Percentiles rank a stretch among this genome's conserved stretches.
phyloP scores from a whole-genome alignment of 1,284 basidiomycete genomes.

The Cryptococcus sp. region DNA sequence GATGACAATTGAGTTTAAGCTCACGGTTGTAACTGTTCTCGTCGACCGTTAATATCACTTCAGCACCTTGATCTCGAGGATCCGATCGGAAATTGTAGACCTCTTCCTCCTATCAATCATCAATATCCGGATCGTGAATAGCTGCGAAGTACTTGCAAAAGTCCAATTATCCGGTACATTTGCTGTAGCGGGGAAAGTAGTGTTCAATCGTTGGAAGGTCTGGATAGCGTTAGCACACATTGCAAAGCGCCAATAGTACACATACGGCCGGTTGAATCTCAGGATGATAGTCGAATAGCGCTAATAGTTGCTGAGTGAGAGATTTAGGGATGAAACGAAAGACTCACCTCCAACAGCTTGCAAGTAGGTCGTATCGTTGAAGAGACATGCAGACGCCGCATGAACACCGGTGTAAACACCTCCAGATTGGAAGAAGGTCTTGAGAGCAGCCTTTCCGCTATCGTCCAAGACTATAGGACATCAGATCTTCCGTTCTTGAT shows the following conservation, averaged over 20 bases:
- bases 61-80: conserved; percentile 62
- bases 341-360: conserved; percentile 50
- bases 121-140: not conserved
- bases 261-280: conserved; percentile 53
- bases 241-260: not conserved
- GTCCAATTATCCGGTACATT: conserved; percentile 63
- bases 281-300: conserved; percentile 72
- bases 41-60: conserved; percentile 63
- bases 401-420: conserved; percentile 45
- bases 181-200: conserved; percentile 62
- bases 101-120: conserved; percentile 38
- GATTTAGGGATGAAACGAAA: not conserved
- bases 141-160: conserved; percentile 24
- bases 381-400: conserved; percentile 64
- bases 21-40: conserved; percentile 61
- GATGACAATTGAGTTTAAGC: conserved; percentile 1
- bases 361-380: conserved; percentile 62
- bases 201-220: conserved; percentile 61
- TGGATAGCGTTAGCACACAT: conserved; percentile 26
- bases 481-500: no score
- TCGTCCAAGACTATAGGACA: conserved; percentile 57
- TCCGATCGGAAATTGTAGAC: conserved; percentile 72
- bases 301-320: conserved; percentile 23
- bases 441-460: conserved; percentile 58
- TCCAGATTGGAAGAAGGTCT: conserved; percentile 58